Base-by-base conservation (phyloP, 129 eudicot genomes). In the Sambucus nigra region DNA sequence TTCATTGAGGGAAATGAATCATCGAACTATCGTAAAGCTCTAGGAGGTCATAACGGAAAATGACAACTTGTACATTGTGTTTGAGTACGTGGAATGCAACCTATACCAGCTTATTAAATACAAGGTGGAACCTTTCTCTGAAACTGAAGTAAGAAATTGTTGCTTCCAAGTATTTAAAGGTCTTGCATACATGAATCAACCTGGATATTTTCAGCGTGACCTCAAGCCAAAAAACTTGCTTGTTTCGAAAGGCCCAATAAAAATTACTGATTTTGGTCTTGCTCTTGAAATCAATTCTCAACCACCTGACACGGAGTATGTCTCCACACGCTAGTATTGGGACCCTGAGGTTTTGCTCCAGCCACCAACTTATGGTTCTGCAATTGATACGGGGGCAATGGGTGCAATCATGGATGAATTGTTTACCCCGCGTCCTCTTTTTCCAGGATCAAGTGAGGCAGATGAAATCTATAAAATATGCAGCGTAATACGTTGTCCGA, bases 331-430 rank as follows among this genome's bases (percentile, higher is more conserved):
- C 60, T 91, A 95, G 99, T 91, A 91, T 56, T 84, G 99, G 31
- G 99, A 95, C 31, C 99, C 99, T 47, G 99, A 91, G 72, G 99
- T 91, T 67, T 83, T 86, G 65, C 94, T 91, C 18, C 88, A 79
- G 74, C 83, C 95, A 33, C 78, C 95, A 60, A 75, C 70, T 11
- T 91, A 91, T 75, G 86, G 88, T 75, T 73, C 95, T 66, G 87
- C 95, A 57, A 95, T 91, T 67, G 99, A 91, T 74, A 85, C 86
- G 99, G 86, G 99, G 99, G 99, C 95, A 29, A 89, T 89, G 97
- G 97, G 97, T 63, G 97, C 97, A 26, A 84, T 89, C 33, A 84
- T 89, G 85, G 87, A 95, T 63, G 97, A 89, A 48, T 29, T 89
- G 55, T 73, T 91, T 58, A 81, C 82, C 55, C 89, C 86, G 18